These are phyloP conservation scores for Ascochyta koolunga DNA, from an alignment of 2,329 filamentous ascomycete species.

Conservation along the genomic window DNA sequence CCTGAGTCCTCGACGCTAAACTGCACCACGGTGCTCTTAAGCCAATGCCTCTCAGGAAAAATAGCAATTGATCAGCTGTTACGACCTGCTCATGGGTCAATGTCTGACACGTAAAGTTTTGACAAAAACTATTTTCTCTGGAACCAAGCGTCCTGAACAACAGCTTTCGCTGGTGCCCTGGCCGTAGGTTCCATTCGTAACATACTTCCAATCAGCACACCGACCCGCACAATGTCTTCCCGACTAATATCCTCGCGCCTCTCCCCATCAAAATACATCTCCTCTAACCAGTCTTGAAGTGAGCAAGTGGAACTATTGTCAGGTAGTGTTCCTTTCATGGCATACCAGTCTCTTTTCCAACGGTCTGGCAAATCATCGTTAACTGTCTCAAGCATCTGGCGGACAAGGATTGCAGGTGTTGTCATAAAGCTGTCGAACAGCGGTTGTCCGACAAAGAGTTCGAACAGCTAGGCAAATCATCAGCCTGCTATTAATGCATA, in stretches of 20 bases:
- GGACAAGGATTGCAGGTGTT: slow-evolving; percentile 41
- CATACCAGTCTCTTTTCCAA: slow-evolving; percentile 39
- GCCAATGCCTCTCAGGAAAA: too few species aligned
- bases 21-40: too few species aligned
- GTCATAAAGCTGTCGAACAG: slow-evolving; percentile 48
- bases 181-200: background rate
- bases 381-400: slow-evolving; percentile 47
- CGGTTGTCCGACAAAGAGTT: slow-evolving; percentile 49
- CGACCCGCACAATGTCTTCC: background rate
- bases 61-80: too few species aligned
- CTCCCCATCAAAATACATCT: background rate
- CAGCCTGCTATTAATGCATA: slow-evolving; percentile 11
- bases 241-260: background rate
- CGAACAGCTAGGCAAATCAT: slow-evolving; percentile 43
- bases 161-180: background rate
- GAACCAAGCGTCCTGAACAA: too few species aligned
- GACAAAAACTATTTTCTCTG: too few species aligned
- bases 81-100: too few species aligned
- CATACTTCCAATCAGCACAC: background rate
- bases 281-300: background rate
- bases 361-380: slow-evolving; percentile 45
- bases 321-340: slow-evolving; percentile 24
- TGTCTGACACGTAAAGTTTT: too few species aligned
- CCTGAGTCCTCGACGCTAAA: too few species aligned
- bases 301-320: background rate